Conservation (phyloP, 2,329 filamentous ascomycete genomes). For the Aspergillus caelatus region DNA sequence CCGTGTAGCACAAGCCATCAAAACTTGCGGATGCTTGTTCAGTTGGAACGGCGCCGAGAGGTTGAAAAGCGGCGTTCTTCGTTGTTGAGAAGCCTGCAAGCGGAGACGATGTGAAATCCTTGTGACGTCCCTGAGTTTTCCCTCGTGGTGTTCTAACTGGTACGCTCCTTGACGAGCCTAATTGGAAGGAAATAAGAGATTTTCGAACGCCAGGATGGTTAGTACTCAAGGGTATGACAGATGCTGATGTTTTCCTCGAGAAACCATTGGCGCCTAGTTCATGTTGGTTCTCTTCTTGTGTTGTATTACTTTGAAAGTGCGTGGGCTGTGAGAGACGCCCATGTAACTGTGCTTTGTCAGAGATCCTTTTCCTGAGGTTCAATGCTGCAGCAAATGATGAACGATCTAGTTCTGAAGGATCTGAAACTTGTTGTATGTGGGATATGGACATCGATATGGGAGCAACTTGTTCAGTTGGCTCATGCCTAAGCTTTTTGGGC, state of each 20-base stretch:
- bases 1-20: neutral
- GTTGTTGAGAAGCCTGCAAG: constrained; percentile 29
- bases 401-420: constrained; percentile 27
- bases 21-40: neutral
- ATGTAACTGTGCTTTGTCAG: neutral
- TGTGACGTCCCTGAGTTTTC: constrained; percentile 18
- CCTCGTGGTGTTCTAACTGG: constrained; percentile 11
- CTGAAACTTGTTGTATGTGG: constrained; percentile 1
- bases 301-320: constrained; percentile 3
- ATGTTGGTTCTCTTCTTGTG: constrained; percentile 2
- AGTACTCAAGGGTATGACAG: neutral
- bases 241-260: neutral
- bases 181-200: neutral
- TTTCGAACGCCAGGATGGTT: neutral
- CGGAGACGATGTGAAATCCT: constrained; percentile 36
- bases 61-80: constrained; percentile 12
- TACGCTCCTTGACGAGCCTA: neutral
- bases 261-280: neutral
- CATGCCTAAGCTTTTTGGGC: neutral
- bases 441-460: neutral
- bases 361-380: constrained; percentile 22
- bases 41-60: neutral
- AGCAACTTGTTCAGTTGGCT: constrained; percentile 3
- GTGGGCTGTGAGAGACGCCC: neutral
- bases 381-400: constrained; percentile 29